Conservation (phyloP, 2,329 filamentous ascomycete species). For the Trichoderma aggressivum region DNA sequence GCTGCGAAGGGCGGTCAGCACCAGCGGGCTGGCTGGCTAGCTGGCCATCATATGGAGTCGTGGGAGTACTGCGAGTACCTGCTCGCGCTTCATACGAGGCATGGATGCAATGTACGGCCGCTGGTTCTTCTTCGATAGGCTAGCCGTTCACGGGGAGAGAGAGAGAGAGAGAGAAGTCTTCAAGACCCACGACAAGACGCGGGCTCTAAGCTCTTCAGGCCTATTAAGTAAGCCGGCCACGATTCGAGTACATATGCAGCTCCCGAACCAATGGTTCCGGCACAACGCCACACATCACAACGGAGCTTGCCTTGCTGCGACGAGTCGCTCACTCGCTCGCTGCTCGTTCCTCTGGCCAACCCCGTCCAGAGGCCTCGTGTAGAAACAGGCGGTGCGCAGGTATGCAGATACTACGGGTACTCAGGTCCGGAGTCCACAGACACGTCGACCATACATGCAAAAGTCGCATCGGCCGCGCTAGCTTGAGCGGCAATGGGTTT, state of each 20-base stretch:
- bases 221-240: neutral
- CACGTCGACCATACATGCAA: constrained; percentile 20
- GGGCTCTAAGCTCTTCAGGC: neutral
- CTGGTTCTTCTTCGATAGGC: neutral
- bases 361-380: neutral
- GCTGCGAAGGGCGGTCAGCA: constrained; percentile 20
- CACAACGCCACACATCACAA: neutral
- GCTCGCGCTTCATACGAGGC: neutral
- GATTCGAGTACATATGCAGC: neutral
- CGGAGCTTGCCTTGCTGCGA: neutral
- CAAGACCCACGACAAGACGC: neutral
- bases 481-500: constrained; percentile 21
- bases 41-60: neutral
- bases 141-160: neutral
- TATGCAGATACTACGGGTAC: constrained; percentile 3
- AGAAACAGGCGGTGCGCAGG: constrained; percentile 14
- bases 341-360: neutral
- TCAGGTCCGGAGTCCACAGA: constrained; percentile 16
- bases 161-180: neutral
- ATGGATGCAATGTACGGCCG: neutral
- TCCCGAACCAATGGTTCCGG: neutral
- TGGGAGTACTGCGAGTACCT: neutral
- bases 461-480: constrained; percentile 18
- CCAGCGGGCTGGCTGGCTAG: constrained; percentile 10
- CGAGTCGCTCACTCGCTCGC: neutral